A percentile compares a stretch with the other conserved stretches of the same genome.
These are phyloP conservation scores for Bisporella sp. DNA, from an alignment of 2,329 filamentous ascomycete genomes.

Conservation along the genomic window DNA sequence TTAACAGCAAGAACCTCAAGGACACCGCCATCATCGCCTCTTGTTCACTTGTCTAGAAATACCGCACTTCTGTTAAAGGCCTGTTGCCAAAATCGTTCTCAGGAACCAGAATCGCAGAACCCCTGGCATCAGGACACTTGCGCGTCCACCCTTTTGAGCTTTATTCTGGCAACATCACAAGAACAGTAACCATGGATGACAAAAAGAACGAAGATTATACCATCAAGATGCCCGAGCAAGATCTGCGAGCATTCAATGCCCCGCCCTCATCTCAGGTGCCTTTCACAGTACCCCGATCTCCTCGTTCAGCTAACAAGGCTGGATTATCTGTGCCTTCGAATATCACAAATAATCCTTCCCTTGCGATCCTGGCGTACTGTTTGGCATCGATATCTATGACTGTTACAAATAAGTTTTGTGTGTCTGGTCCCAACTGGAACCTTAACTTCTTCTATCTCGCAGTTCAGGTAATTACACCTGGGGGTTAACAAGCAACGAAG, in stretches of 20 bases:
- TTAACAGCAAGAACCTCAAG: too few species aligned
- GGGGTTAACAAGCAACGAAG: too few species aligned
- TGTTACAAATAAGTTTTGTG: conserved; percentile 98
- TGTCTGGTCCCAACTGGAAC: conserved; percentile 88
- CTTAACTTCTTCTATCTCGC: conserved; percentile 92
- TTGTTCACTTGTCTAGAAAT: too few species aligned
- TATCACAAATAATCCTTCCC: conserved; percentile 66
- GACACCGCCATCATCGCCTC: too few species aligned
- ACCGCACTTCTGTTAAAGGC: too few species aligned
- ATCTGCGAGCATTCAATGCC: conserved; percentile 29
- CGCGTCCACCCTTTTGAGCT: too few species aligned
- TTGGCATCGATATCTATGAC: conserved; percentile 98
- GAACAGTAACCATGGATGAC: conserved; percentile 60
- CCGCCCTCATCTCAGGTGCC: conserved; percentile 31
- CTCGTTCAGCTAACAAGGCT: conserved; percentile 25
- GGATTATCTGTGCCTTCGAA: conserved; percentile 14
- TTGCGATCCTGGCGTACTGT: conserved; percentile 88
- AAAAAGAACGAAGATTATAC: conserved; percentile 82
- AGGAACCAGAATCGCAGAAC: too few species aligned
- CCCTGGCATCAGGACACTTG: too few species aligned
- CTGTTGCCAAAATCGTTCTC: too few species aligned
- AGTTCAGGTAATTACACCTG: conserved; percentile 64
- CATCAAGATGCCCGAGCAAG: conserved; percentile 52
- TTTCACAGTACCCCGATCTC: conserved; percentile 24
- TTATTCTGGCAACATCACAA: too few species aligned